phyloP scores from a whole-genome alignment of 2,329 filamentous ascomycete genomes.

The Aspergillus sp. region DNA sequence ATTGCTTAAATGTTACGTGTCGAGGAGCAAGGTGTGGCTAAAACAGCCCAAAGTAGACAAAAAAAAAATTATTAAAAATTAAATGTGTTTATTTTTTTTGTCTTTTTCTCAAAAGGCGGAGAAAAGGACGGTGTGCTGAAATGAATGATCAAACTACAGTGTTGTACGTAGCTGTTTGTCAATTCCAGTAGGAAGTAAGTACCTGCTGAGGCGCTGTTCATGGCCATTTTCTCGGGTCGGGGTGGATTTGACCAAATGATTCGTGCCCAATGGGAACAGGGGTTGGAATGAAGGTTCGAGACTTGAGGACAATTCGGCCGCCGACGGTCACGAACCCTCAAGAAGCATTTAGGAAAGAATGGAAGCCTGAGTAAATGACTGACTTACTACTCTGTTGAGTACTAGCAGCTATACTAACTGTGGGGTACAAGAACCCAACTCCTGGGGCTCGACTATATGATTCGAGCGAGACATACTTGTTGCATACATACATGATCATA shows the following conservation, averaged over 20 bases:
- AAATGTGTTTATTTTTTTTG: background rate
- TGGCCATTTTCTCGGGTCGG: conserved; percentile 6
- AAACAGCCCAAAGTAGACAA: background rate
- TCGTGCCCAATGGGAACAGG: conserved; percentile 18
- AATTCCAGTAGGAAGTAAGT: background rate
- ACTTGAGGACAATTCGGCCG: conserved; percentile 1
- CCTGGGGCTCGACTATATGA: background rate
- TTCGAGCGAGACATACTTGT: too few species aligned
- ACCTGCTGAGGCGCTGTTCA: background rate
- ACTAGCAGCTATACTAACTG: background rate
- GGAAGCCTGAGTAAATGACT: background rate
- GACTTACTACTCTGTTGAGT: too few species aligned
- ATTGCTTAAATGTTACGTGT: conserved; percentile 1
- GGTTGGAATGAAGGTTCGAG: conserved; percentile 8
- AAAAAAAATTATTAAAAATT: background rate
- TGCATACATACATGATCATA: too few species aligned
- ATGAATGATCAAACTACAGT: conserved; percentile 5
- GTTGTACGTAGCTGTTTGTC: conserved; percentile 11
- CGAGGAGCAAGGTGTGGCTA: background rate
- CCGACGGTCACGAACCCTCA: background rate
- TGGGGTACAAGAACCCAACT: background rate
- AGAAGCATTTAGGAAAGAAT: conserved; percentile 1
- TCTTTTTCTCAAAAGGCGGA: background rate
- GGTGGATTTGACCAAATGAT: conserved; percentile 10
- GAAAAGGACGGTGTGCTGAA: background rate